A percentile compares a stretch with the other conserved stretches of the same genome.
Evolutionary conservation across 371 early-diverging fungal genomes (phyloP).

Genomic region (Actinomucor elegans): DNA sequence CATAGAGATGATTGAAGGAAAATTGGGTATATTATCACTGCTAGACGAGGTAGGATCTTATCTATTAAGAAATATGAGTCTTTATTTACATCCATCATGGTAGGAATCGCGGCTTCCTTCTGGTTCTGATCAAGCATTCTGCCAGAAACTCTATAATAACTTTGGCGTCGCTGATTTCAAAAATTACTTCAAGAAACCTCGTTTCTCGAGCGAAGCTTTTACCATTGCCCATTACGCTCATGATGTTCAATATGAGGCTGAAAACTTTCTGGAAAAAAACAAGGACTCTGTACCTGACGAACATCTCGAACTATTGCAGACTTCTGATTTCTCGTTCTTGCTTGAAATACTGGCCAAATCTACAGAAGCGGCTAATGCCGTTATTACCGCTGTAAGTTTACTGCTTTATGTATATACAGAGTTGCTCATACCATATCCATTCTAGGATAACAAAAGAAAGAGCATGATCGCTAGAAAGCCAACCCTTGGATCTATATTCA

Average conservation of each 20-base stretch:
- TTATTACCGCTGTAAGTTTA: slow-evolving; percentile 31
- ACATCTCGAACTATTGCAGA: slow-evolving; percentile 72
- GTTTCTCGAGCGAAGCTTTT: slow-evolving; percentile 83
- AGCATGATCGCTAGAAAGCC: slow-evolving; percentile 70
- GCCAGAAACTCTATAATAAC: slow-evolving; percentile 84
- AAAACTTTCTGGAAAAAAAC: slow-evolving; percentile 98
- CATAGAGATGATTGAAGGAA: slow-evolving; percentile 97
- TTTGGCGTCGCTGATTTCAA: slow-evolving; percentile 68
- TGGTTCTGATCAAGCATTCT: slow-evolving; percentile 79
- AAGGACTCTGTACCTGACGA: slow-evolving; percentile 97
- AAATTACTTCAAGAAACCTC: slow-evolving; percentile 86
- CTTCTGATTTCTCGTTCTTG: slow-evolving; percentile 72
- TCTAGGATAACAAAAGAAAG: slow-evolving; percentile 31
- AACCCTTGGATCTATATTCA: slow-evolving; percentile 79
- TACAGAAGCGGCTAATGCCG: slow-evolving; percentile 46
- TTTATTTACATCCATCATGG: neutral
- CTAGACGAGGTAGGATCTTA: slow-evolving; percentile 82
- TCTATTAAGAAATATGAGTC: neutral
- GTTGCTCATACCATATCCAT: too few relatives aligned
- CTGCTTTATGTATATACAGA: too few relatives aligned
- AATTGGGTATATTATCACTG: slow-evolving; percentile 90
- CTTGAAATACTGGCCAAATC: slow-evolving; percentile 64
- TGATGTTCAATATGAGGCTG: slow-evolving; percentile 85
- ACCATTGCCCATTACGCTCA: slow-evolving; percentile 91
- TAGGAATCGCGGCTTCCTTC: slow-evolving; percentile 87